These are phyloP conservation scores for Stenocarpella maydis DNA, from an alignment of 2,329 filamentous ascomycete genomes.

Conservation along the genomic window DNA sequence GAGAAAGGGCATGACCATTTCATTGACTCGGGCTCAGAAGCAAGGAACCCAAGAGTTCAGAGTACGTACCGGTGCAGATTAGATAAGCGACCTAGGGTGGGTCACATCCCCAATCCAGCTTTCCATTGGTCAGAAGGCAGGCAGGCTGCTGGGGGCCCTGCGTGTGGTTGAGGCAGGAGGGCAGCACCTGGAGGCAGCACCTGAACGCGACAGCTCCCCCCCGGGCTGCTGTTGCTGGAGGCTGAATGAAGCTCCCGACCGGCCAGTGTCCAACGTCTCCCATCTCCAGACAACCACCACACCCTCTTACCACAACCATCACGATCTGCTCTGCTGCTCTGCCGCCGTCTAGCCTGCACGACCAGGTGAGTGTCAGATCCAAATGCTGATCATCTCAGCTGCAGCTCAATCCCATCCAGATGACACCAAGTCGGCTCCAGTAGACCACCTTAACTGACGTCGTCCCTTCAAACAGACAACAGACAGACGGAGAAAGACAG, in stretches of 20 bases:
- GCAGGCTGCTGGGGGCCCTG: constrained; percentile 8
- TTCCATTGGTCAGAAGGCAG: constrained; percentile 9
- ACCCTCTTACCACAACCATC: constrained; percentile 32
- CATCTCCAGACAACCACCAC: neutral
- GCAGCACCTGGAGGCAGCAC: constrained; percentile 45
- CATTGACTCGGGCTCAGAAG: neutral
- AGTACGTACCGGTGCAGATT: constrained; percentile 4
- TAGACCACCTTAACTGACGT: constrained; percentile 25
- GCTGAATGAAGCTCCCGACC: constrained; percentile 38
- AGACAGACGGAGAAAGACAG: neutral
- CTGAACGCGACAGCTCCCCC: constrained; percentile 43
- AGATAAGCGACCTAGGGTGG: neutral
- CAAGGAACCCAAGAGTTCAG: neutral
- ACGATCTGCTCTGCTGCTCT: neutral
- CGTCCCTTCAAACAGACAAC: constrained; percentile 15
- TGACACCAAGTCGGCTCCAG: neutral
- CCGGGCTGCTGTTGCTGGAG: neutral
- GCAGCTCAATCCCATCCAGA: neutral
- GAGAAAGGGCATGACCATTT: neutral
- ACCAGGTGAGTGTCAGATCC: constrained; percentile 1
- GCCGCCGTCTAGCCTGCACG: neutral
- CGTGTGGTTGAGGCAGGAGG: too few relatives aligned
- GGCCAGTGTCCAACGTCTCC: neutral
- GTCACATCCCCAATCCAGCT: neutral
- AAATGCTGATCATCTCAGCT: neutral